Conservation (phyloP, 306 rosid species). For the Begonia masoniana region DNA sequence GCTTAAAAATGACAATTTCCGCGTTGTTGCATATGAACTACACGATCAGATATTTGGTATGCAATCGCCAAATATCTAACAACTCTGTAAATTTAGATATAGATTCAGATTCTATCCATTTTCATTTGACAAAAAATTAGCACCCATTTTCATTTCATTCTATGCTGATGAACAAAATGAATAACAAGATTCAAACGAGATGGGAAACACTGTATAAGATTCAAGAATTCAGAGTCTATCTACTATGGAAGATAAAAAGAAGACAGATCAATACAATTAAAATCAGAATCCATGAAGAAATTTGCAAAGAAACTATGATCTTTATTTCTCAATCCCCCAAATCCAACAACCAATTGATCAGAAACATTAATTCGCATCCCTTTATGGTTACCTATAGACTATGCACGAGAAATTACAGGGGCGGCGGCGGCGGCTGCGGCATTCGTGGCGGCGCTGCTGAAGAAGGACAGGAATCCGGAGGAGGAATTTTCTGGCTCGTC, state of each 20-base stretch:
- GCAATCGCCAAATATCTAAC: too few species aligned
- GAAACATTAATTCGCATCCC: not conserved
- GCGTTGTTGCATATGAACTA: too few species aligned
- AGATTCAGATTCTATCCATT: too few species aligned
- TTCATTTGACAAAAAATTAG: too few species aligned
- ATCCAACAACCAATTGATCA: not conserved
- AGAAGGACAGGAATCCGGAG: slow-evolving; percentile 52
- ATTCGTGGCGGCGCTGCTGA: slow-evolving; percentile 37
- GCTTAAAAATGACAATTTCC: too few species aligned
- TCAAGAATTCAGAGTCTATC: too few species aligned
- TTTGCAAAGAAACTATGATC: not conserved
- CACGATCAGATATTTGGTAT: too few species aligned
- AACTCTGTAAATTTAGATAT: too few species aligned
- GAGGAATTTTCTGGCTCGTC: slow-evolving; percentile 51
- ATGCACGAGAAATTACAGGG: slow-evolving; percentile 38
- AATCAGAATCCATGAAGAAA: not conserved
- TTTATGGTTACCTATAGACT: slow-evolving; percentile 1
- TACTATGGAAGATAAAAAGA: not conserved
- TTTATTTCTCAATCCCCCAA: not conserved
- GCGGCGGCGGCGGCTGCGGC: slow-evolving; percentile 25
- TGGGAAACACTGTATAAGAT: too few species aligned
- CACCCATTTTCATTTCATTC: too few species aligned
- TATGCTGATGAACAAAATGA: too few species aligned
- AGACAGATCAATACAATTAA: not conserved
- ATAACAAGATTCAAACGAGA: too few species aligned